Evolutionary conservation across 2,329 filamentous ascomycete genomes (phyloP).

Genomic region (Coleophoma crateriformis): DNA sequence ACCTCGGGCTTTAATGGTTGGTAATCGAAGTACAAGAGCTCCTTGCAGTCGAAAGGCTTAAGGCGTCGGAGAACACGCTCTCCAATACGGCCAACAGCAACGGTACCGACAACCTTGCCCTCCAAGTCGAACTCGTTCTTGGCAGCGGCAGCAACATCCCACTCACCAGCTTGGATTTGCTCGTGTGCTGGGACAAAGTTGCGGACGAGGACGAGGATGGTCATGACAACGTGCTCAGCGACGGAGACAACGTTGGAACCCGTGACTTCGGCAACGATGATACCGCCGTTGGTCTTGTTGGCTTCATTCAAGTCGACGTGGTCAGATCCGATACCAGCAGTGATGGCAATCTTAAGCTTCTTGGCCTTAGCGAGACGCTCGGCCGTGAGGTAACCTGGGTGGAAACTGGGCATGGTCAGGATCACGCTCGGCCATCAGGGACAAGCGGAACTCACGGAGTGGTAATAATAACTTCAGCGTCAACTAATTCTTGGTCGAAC

Average conservation of each 20-base stretch:
- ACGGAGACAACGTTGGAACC: slow-evolving; percentile 98
- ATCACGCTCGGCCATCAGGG: background rate
- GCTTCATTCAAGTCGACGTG: slow-evolving; percentile 89
- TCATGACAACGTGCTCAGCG: slow-evolving; percentile 99
- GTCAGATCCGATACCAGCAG: slow-evolving; percentile 96
- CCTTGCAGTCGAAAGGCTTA: slow-evolving; percentile 98
- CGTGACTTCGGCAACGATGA: slow-evolving; percentile 96
- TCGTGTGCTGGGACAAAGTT: slow-evolving; percentile 99
- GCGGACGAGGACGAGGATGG: slow-evolving; percentile 89
- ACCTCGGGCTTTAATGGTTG: slow-evolving; percentile 81
- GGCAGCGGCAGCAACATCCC: slow-evolving; percentile 91
- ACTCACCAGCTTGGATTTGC: slow-evolving; percentile 81
- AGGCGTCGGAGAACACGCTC: slow-evolving; percentile 95
- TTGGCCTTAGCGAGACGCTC: slow-evolving; percentile 97
- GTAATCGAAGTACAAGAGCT: slow-evolving; percentile 99
- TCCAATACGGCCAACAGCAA: slow-evolving; percentile 94
- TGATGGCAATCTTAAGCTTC: slow-evolving; percentile 97
- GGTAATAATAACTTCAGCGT: slow-evolving; percentile 98
- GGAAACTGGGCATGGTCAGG: slow-evolving; percentile 59
- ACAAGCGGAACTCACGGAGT: slow-evolving; percentile 62
- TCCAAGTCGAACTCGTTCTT: slow-evolving; percentile 99
- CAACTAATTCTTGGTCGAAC: slow-evolving; percentile 93
- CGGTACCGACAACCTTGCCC: slow-evolving; percentile 95
- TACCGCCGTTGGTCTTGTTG: slow-evolving; percentile 96
- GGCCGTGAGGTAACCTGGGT: slow-evolving; percentile 94